Percentiles rank a stretch among this genome's conserved stretches.
These are phyloP conservation scores for Ampelocalamus luodianensis DNA, from an alignment of 176 grass and related monocot species.

Conservation along the genomic window DNA sequence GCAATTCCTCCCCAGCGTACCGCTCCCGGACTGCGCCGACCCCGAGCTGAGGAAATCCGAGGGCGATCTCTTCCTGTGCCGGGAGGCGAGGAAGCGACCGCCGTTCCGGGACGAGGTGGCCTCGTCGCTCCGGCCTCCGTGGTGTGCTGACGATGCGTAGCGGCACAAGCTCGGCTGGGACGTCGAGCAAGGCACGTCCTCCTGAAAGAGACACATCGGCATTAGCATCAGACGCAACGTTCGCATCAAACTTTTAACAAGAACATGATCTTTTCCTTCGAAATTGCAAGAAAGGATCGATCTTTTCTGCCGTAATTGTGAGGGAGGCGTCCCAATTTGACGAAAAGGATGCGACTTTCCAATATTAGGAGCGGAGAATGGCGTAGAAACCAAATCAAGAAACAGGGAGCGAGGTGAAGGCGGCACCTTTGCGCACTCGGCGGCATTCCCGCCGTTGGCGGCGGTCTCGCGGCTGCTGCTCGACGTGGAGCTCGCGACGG, in stretches of 20 bases:
- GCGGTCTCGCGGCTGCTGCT: constrained; percentile 48
- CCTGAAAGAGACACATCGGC: constrained; percentile 38
- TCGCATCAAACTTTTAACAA: not conserved
- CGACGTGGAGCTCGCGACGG: constrained; percentile 57
- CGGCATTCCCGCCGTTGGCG: constrained; percentile 35
- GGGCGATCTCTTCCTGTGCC: constrained; percentile 56
- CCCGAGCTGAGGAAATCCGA: constrained; percentile 45
- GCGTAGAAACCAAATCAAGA: constrained; percentile 11
- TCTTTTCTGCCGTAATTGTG: not conserved
- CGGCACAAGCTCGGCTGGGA: constrained; percentile 31
- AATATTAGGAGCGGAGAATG: not conserved
- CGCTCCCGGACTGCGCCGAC: constrained; percentile 25
- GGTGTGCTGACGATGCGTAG: not conserved
- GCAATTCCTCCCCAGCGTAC: constrained; percentile 36
- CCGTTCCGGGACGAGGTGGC: constrained; percentile 51
- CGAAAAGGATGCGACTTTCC: not conserved
- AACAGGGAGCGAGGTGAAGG: not conserved
- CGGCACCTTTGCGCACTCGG: constrained; percentile 41
- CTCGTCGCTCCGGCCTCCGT: constrained; percentile 45
- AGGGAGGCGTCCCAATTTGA: constrained; percentile 12
- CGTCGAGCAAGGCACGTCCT: constrained; percentile 44
- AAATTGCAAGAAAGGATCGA: not conserved
- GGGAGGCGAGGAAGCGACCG: constrained; percentile 7
- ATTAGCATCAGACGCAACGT: constrained; percentile 37
- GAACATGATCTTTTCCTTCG: not conserved